A percentile compares a stretch with the other conserved stretches of the same genome.
Conservation (phyloP, 345 rosid genomes). For the Lenwebbia sp. region DNA sequence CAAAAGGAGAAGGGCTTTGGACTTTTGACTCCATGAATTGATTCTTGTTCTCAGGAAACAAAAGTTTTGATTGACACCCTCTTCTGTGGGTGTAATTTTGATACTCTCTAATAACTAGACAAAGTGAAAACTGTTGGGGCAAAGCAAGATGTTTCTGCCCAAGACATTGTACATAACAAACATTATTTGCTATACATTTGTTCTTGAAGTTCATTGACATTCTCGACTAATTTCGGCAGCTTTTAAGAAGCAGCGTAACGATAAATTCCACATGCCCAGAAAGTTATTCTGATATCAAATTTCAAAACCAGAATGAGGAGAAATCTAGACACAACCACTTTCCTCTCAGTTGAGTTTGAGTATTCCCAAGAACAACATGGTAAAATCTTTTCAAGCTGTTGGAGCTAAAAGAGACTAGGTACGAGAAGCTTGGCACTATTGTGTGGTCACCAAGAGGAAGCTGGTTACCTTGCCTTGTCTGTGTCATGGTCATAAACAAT, state of each 20-base stretch:
- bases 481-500: background rate
- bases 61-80: background rate
- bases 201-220: background rate
- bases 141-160: background rate
- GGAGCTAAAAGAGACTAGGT: background rate
- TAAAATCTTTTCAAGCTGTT: background rate
- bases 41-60: background rate
- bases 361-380: background rate
- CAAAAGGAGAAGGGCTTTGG: background rate
- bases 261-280: background rate
- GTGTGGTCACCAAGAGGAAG: background rate
- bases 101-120: background rate
- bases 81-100: background rate
- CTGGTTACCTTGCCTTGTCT: background rate
- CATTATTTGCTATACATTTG: background rate
- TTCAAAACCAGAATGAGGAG: background rate
- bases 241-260: background rate
- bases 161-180: background rate
- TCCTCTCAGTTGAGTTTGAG: background rate
- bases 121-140: background rate
- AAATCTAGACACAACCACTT: background rate
- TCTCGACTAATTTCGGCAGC: background rate
- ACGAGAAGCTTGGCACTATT: background rate
- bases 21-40: background rate
- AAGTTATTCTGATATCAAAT: background rate